Percentiles rank a stretch among this genome's conserved stretches.
phyloP scores from a whole-genome alignment of 306 rosid species.

The Rubus parviflorus region DNA sequence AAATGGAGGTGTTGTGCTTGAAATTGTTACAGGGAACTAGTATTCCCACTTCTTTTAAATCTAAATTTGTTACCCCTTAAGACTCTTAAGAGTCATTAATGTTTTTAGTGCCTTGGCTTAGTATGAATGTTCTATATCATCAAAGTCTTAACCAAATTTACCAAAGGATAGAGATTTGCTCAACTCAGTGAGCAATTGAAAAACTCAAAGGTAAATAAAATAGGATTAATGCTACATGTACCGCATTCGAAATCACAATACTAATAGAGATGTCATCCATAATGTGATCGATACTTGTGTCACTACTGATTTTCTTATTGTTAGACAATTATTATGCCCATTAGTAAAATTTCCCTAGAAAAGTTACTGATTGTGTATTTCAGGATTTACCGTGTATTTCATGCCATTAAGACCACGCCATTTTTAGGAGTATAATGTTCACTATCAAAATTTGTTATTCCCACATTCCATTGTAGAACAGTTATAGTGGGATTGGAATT shows the following conservation, averaged over 20 bases:
- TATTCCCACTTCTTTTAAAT: neutral
- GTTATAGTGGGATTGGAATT: constrained; percentile 36
- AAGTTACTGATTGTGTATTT: too few relatives aligned
- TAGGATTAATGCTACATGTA: neutral
- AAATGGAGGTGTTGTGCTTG: constrained; percentile 31
- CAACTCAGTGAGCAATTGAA: neutral
- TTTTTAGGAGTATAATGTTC: neutral
- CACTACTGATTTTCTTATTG: neutral
- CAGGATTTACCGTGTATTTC: too few relatives aligned
- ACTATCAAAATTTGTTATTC: constrained; percentile 8
- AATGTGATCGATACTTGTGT: neutral
- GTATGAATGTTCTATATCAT: neutral
- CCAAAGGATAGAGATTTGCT: neutral
- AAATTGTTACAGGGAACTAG: neutral
- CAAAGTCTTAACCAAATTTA: constrained; percentile 4
- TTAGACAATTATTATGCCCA: neutral
- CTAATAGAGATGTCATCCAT: neutral
- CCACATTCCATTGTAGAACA: constrained; percentile 8
- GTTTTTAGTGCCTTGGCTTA: neutral
- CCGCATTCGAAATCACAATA: neutral
- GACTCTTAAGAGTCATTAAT: neutral
- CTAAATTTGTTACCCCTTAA: neutral
- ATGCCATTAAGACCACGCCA: constrained; percentile 17
- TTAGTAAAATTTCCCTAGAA: too few relatives aligned
- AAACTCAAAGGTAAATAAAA: neutral